Conservation (phyloP, 768 basidiomycete species). For the Podaxis sp. region DNA sequence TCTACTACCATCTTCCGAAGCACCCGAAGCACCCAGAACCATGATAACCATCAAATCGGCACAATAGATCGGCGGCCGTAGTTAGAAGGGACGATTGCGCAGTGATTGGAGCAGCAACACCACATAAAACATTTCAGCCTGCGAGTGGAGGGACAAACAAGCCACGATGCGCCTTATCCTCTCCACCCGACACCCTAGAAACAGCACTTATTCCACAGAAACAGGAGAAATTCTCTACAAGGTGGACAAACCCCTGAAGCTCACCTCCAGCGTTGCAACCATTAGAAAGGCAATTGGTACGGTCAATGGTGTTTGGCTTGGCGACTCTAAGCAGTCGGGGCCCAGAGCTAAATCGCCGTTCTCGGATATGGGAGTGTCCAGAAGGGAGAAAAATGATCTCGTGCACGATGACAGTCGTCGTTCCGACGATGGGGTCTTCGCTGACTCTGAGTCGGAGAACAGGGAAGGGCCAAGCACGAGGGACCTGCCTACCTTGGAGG, state of each 20-base stretch:
- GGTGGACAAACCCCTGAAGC: constrained; percentile 11
- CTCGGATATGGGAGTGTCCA: neutral
- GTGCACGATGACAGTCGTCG: neutral
- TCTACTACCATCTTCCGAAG: too few species aligned
- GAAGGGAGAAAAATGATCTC: neutral
- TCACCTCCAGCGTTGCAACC: constrained; percentile 8
- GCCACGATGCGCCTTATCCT: constrained; percentile 19
- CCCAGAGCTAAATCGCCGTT: neutral
- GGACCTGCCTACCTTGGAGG: neutral
- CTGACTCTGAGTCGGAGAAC: neutral
- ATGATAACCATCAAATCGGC: too few species aligned
- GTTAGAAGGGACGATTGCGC: neutral
- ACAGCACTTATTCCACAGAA: constrained; percentile 18
- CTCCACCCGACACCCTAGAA: constrained; percentile 17
- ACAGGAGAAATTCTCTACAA: constrained; percentile 19
- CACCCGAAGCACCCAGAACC: too few species aligned
- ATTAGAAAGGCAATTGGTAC: constrained; percentile 13
- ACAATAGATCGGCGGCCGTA: too few species aligned
- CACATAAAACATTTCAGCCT: constrained; percentile 13
- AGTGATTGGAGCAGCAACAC: neutral
- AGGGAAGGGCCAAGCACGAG: neutral
- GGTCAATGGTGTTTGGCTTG: neutral
- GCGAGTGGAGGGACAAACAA: neutral
- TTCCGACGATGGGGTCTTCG: neutral
- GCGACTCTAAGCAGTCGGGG: neutral